Base-by-base conservation (phyloP, 352 stramenopile species). In the Phytophthora rubi region DNA sequence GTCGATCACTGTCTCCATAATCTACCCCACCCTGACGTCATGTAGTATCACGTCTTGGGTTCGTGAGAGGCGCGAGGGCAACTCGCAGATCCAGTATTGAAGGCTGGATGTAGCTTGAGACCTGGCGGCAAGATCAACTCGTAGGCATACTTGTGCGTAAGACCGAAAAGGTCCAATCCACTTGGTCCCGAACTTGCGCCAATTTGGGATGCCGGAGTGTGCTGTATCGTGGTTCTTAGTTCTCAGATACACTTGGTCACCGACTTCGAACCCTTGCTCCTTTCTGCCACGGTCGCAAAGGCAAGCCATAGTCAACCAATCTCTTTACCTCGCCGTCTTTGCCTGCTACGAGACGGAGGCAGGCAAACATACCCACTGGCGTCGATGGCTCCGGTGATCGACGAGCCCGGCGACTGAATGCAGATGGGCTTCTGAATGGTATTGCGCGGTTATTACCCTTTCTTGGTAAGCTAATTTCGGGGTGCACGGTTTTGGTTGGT, bases 111-210 rank as follows among this genome's bases (percentile, higher is more conserved):
- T 1, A 65, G 59, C 33, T 65, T 66, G 30, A 56, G 30, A 5
- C 55, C 67, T 7, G 67, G 9, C 0, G 48, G 61, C 7, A 71
- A 54, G 16, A 71, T 71, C 0, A 68, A 48, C 44, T 75, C 52
- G 58, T 75, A 71, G 12, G 62, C 55, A 15, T 71, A 51, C 2
- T 63, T 55, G 48, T 71, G 35, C 0, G 68, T 5, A 75, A 30
- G n/a, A 75, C 32, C 6, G 68, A 67, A 28, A 67, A 15, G 51
- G 59, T 10, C 53, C 44, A 30, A 73, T 73, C 58, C 53, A 68
- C 45, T 70, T 75, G 4, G 48, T 39, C 15, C 48, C 61, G 13
- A 71, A 32, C 60, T 75, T 70, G 21, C 18, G 18, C 3, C 51
- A 75, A 47, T 67, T 71, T 1, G 67, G 30, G 12, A 75, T 57